phyloP scores from a whole-genome alignment of 1,284 basidiomycete species.

The Chiua sp. region DNA sequence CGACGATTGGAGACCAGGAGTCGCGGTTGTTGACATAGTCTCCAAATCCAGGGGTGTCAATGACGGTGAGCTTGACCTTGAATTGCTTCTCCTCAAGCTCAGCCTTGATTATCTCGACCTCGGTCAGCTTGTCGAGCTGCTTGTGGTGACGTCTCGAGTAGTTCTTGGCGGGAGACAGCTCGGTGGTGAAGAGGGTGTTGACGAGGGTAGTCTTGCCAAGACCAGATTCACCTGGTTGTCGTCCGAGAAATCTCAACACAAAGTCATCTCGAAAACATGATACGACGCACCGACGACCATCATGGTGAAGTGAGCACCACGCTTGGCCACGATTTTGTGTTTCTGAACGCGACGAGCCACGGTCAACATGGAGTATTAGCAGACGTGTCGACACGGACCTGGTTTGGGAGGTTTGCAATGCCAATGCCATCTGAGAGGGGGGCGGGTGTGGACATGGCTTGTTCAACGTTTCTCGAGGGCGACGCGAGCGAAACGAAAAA shows the following conservation, averaged over 20 bases:
- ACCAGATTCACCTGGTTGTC: constrained; percentile 83
- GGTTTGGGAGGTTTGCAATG: constrained; percentile 96
- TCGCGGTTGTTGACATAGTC: constrained; percentile 99
- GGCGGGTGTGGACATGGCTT: constrained; percentile 31
- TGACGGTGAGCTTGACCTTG: constrained; percentile 99
- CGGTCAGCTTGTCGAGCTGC: constrained; percentile 98
- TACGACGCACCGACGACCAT: constrained; percentile 94
- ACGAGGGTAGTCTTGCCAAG: constrained; percentile 96
- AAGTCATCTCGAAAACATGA: neutral
- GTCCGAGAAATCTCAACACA: neutral
- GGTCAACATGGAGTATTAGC: neutral
- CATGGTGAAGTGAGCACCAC: constrained; percentile 96
- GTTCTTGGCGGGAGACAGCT: constrained; percentile 92
- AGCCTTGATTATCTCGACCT: constrained; percentile 96
- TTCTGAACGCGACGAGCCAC: constrained; percentile 50
- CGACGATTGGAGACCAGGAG: constrained; percentile 97
- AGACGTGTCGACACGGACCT: constrained; percentile 60
- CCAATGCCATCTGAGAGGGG: constrained; percentile 72
- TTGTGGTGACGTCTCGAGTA: constrained; percentile 92
- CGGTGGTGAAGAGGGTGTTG: constrained; percentile 99
- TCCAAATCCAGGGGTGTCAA: constrained; percentile 98
- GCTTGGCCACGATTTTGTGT: constrained; percentile 97
- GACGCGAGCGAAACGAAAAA: constrained; percentile 26
- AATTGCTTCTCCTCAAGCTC: constrained; percentile 99
- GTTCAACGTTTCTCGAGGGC: constrained; percentile 18